A percentile compares a stretch with the other conserved stretches of the same genome.
These are phyloP conservation scores for Monosporascus sp. DNA, from an alignment of 2,329 filamentous ascomycete species.

Conservation along the genomic window DNA sequence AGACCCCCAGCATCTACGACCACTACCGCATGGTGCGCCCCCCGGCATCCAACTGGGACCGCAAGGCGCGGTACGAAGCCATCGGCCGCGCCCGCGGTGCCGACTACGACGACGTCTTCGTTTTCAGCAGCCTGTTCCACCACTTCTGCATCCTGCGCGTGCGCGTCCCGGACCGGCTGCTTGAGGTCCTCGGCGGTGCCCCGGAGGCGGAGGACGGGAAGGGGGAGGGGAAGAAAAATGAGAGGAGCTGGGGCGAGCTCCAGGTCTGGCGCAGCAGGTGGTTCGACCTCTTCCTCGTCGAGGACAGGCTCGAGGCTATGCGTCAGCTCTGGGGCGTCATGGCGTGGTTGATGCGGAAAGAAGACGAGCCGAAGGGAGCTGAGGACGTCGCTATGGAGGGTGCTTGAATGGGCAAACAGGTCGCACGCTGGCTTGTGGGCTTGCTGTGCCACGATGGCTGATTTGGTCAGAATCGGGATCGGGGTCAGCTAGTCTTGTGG, in stretches of 20 bases:
- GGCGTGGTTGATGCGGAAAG: slow-evolving; percentile 52
- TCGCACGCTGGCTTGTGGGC: no score
- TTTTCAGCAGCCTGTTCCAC: slow-evolving; percentile 57
- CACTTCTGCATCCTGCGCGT: slow-evolving; percentile 54
- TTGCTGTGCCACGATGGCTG: no score
- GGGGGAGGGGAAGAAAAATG: slow-evolving; percentile 13
- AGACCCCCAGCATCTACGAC: slow-evolving; percentile 55
- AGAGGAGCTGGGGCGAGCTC: slow-evolving; percentile 45
- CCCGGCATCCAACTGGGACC: slow-evolving; percentile 54
- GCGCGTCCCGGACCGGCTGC: slow-evolving; percentile 48
- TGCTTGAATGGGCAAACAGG: slow-evolving; percentile 1
- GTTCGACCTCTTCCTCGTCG: slow-evolving; percentile 53
- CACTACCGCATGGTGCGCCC: slow-evolving; percentile 58
- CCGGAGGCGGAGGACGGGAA: slow-evolving; percentile 24
- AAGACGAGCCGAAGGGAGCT: slow-evolving; percentile 16
- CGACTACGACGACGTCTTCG: slow-evolving; percentile 55
- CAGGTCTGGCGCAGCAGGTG: slow-evolving; percentile 53
- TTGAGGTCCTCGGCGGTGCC: slow-evolving; percentile 47
- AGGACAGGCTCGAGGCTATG: slow-evolving; percentile 53
- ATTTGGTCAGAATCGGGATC: no score
- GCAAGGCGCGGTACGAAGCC: slow-evolving; percentile 50
- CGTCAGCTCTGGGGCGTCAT: slow-evolving; percentile 53
- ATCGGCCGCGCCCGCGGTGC: slow-evolving; percentile 46
- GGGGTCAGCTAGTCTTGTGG: no score
- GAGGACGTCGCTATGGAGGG: slow-evolving; percentile 15